Percentiles rank a stretch among this genome's conserved stretches.
phyloP scores from a whole-genome alignment of 2,329 filamentous ascomycete species.

The Aspergillus pseudonomiae region DNA sequence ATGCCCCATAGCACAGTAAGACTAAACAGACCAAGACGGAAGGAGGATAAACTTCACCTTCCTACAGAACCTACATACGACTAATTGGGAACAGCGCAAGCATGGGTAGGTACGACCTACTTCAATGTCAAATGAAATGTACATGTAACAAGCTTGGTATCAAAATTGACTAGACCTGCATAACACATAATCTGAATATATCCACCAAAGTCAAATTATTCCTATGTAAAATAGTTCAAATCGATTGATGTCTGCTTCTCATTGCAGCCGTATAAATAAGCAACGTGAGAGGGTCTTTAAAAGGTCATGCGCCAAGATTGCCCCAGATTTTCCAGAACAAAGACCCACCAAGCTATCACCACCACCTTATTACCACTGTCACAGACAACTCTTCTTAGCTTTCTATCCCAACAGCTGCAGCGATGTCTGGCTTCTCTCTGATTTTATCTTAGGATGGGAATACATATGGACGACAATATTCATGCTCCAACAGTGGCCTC shows the following conservation, averaged over 20 bases:
- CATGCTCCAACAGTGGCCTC: slow-evolving; percentile 75
- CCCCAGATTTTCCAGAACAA: slow-evolving; percentile 9
- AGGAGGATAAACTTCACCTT: not conserved
- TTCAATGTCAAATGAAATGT: not conserved
- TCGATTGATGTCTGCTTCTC: not conserved
- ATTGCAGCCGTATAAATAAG: no score
- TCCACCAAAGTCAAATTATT: not conserved
- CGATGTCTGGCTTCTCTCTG: not conserved
- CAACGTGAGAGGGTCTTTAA: not conserved
- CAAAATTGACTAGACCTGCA: not conserved
- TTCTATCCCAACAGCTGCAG: slow-evolving; percentile 16
- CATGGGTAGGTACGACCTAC: not conserved
- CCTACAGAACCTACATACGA: not conserved
- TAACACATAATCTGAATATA: not conserved
- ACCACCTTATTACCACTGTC: slow-evolving; percentile 7
- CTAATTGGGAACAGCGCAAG: not conserved
- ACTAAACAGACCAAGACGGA: not conserved
- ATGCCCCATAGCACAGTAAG: slow-evolving; percentile 1
- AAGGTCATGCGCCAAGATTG: slow-evolving; percentile 3
- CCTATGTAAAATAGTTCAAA: not conserved
- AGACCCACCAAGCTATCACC: slow-evolving; percentile 6
- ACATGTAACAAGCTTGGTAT: not conserved
- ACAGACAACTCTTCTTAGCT: slow-evolving; percentile 5
- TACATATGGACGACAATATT: slow-evolving; percentile 65
- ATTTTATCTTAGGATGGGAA: slow-evolving; percentile 48